Evolutionary conservation across 129 eudicot genomes (phyloP).

Genomic region (Tagetes erecta): DNA sequence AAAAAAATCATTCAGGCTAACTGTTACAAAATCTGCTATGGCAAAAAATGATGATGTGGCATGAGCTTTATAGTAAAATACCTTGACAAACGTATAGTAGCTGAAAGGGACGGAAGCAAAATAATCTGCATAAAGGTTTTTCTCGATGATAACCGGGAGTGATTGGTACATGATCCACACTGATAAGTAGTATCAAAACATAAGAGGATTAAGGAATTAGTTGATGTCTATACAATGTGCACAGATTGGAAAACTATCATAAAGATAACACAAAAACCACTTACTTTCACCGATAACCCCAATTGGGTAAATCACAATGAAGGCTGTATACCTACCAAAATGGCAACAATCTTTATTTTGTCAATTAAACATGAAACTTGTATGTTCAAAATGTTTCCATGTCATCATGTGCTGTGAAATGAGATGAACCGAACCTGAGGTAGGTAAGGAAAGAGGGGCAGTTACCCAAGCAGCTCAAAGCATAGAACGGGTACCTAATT

Average conservation of each 20-base stretch:
- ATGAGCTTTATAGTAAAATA: conserved; percentile 26
- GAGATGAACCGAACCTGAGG: conserved; percentile 59
- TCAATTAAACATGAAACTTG: conserved; percentile 16
- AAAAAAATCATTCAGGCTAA: conserved; percentile 1
- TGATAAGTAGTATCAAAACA: conserved; percentile 29
- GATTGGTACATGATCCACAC: conserved; percentile 97
- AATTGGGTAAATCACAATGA: conserved; percentile 75
- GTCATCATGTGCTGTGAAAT: conserved; percentile 11
- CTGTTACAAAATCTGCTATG: neutral
- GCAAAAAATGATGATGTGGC: neutral
- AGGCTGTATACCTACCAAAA: conserved; percentile 74
- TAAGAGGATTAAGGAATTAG: neutral
- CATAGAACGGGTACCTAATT: conserved; percentile 80
- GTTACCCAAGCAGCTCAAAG: conserved; percentile 60
- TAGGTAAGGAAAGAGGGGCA: conserved; percentile 68
- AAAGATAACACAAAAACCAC: conserved; percentile 17
- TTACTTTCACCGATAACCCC: conserved; percentile 92
- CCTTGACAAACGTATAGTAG: conserved; percentile 66
- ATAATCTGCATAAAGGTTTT: conserved; percentile 57
- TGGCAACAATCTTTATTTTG: conserved; percentile 8
- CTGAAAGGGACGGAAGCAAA: conserved; percentile 65
- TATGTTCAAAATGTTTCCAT: neutral
- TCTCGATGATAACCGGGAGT: conserved; percentile 70
- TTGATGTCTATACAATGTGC: conserved; percentile 9
- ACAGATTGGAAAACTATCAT: neutral